Base-by-base conservation (phyloP, 257 asterid species). In the Solanum pimpinellifolium region DNA sequence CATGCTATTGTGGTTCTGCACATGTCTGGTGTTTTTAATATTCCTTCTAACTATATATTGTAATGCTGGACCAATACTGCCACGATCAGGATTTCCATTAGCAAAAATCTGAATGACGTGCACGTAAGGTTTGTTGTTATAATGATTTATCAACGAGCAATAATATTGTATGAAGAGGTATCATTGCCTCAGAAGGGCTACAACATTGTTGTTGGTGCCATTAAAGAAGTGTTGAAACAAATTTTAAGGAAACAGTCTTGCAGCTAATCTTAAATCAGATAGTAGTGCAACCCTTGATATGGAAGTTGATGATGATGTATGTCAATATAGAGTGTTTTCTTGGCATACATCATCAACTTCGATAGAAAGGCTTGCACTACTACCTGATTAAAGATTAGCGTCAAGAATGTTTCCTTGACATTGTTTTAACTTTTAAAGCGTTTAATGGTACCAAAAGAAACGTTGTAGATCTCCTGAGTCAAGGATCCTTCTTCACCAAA, bases 1-100 rank as follows among this genome's bases (percentile, higher is more conserved):
- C 98, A 96, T 88, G 94, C 96, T 69, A 46, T 46, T 46, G 10
- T 16, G 62, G 62, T 52, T 52, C n/a, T 1, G 18, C 62, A 52
- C 7, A 52, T 52, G 62, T 52, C 62, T 52, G 3, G 62, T 52
- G 62, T 52, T 18, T 52, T 52, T 2, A 52, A 52, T 52, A 52
- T 16, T 52, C n/a, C 62, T 52, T 52, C 10, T 18, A 18, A 52
- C 23, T 56, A 56, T 56, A 18, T 52, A 18, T 56, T 56, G 4
- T 18, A 56, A 56, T 18, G 11, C 11, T 56, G n/a, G 11, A 56
- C n/a, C 65, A 18, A 56, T 56, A 6, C 65, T 18, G 11, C 65
- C n/a, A 56, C n/a, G 65, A 56, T 56, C 65, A 18, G 11, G 65
- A 10, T 7, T 56, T 56, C n/a, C 65, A 56, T 56, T 23, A 18